Conservation (phyloP, 1,139 yeast species). For the Geotrichum histeridarum region DNA sequence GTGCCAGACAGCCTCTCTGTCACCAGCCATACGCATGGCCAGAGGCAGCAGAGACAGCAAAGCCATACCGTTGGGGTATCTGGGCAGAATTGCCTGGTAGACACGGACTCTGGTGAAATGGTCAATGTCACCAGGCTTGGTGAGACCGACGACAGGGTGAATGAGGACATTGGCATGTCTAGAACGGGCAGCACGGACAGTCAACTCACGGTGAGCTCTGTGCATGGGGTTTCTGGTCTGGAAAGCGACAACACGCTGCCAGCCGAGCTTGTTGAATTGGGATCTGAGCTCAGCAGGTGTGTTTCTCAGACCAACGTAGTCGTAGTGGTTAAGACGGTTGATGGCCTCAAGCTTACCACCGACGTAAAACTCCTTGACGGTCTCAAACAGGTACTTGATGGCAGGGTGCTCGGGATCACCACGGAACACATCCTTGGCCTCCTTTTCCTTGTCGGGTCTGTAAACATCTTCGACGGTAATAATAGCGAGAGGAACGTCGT, state of each 20-base stretch:
- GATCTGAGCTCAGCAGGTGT: constrained; percentile 86
- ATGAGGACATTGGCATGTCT: constrained; percentile 75
- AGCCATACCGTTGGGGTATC: constrained; percentile 92
- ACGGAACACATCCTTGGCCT: constrained; percentile 83
- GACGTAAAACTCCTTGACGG: constrained; percentile 76
- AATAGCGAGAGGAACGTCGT: constrained; percentile 74
- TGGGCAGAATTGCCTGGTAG: constrained; percentile 83
- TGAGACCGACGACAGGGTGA: constrained; percentile 95
- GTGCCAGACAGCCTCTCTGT: constrained; percentile 97
- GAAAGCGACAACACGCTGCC: constrained; percentile 93
- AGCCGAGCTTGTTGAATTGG: constrained; percentile 73
- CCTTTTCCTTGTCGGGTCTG: constrained; percentile 70
- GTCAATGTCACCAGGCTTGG: constrained; percentile 97
- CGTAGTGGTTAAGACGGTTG: constrained; percentile 81
- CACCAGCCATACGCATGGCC: constrained; percentile 99
- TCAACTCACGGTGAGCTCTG: constrained; percentile 93
- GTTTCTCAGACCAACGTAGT: constrained; percentile 78
- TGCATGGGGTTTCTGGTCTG: constrained; percentile 99
- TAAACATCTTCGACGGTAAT: constrained; percentile 74
- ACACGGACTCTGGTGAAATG: constrained; percentile 96
- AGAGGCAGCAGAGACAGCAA: constrained; percentile 80
- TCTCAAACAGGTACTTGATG: constrained; percentile 61
- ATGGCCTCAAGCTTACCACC: constrained; percentile 89
- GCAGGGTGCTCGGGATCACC: constrained; percentile 99
- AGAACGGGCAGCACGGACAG: constrained; percentile 88